Evolutionary conservation across 805 yeast genomes (phyloP).

Genomic region (Candida fluviatilis): DNA sequence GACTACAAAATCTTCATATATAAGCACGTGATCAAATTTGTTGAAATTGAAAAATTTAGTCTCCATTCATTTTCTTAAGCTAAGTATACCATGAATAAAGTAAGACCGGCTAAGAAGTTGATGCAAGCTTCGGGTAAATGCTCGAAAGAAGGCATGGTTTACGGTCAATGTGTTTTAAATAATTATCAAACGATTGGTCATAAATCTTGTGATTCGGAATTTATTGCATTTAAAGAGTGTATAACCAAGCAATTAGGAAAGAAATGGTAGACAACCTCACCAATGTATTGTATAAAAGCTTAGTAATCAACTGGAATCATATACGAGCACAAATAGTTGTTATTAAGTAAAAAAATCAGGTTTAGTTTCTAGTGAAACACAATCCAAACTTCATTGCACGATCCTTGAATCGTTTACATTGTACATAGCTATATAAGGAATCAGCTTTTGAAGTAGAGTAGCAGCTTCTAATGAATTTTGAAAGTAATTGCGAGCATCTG

Average conservation of each 20-base stretch:
- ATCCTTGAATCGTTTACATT: too few relatives aligned
- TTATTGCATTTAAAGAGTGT: constrained; percentile 46
- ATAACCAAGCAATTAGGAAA: constrained; percentile 25
- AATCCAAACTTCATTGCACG: too few relatives aligned
- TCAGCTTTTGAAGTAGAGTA: too few relatives aligned
- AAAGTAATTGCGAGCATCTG: too few relatives aligned
- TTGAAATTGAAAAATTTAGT: not conserved
- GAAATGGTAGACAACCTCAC: constrained; percentile 10
- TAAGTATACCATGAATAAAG: constrained; percentile 11
- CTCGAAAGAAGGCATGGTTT: constrained; percentile 39
- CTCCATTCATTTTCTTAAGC: too few relatives aligned
- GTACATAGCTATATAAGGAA: too few relatives aligned
- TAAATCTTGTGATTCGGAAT: constrained; percentile 52
- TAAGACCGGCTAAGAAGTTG: constrained; percentile 42
- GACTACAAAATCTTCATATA: too few relatives aligned
- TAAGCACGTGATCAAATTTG: too few relatives aligned
- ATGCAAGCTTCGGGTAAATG: constrained; percentile 38
- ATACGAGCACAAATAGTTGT: too few relatives aligned
- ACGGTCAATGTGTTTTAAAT: constrained; percentile 53
- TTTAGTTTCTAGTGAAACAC: not conserved
- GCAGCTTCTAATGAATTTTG: too few relatives aligned
- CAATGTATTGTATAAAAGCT: not conserved
- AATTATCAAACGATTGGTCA: constrained; percentile 48
- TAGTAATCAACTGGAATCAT: too few relatives aligned
- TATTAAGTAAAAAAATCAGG: not conserved